Percentiles rank a stretch among this genome's conserved stretches.
Evolutionary conservation across 2,329 filamentous ascomycete species (phyloP).

Genomic region (Mollisiaceae sp.): DNA sequence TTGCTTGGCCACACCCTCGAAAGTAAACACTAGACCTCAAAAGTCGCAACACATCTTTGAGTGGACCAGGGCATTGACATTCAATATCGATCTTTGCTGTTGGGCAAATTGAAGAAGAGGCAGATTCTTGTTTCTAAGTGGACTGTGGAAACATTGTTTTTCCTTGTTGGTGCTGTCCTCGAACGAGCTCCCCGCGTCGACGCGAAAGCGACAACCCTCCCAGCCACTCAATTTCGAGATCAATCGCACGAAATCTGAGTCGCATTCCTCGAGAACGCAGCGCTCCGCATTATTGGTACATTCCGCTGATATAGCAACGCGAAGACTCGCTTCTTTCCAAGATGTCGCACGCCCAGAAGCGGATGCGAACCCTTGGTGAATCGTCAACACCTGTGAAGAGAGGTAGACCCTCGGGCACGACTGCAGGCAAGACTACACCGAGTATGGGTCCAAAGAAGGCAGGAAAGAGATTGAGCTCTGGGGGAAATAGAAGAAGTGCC

Average conservation of each 20-base stretch:
- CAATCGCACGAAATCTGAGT: constrained; percentile 5
- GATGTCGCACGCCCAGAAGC: constrained; percentile 15
- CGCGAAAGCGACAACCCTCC: neutral
- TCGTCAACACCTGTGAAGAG: constrained; percentile 24
- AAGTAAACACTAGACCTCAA: neutral
- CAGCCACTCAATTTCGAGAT: constrained; percentile 6
- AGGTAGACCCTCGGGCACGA: constrained; percentile 16
- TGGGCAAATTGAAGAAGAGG: neutral
- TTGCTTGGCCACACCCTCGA: constrained; percentile 2
- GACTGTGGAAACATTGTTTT: neutral
- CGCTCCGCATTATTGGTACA: neutral
- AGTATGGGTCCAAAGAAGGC: constrained; percentile 19
- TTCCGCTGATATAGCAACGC: neutral
- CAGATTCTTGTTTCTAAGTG: neutral
- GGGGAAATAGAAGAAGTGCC: constrained; percentile 15
- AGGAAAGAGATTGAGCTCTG: constrained; percentile 4
- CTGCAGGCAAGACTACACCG: constrained; percentile 18
- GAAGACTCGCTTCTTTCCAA: neutral
- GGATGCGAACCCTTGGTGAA: constrained; percentile 16
- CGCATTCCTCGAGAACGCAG: constrained; percentile 1
- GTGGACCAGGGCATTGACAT: neutral
- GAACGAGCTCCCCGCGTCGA: constrained; percentile 8
- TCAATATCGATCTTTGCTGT: neutral
- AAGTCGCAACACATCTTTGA: neutral
- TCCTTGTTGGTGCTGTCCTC: neutral